Percentiles rank a stretch among this genome's conserved stretches.
Conservation (phyloP, 768 basidiomycete genomes). For the Amylocystis lapponica region DNA sequence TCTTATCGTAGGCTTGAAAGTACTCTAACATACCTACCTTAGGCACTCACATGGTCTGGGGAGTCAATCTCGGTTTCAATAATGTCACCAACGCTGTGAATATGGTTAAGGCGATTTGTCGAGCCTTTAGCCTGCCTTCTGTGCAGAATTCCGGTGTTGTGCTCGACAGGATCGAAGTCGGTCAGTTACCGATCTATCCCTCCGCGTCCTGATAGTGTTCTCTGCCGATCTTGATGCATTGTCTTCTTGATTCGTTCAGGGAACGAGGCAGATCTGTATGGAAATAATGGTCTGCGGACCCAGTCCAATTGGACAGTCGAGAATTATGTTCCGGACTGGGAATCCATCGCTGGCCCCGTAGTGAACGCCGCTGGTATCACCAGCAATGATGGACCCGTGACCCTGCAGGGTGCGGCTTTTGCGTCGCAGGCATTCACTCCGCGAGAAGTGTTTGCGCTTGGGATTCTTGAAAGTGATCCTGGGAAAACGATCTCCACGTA, state of each 20-base stretch:
- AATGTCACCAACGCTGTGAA: conserved; percentile 27
- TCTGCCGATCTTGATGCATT: too few relatives aligned
- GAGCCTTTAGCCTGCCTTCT: conserved; percentile 20
- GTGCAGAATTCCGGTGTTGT: conserved; percentile 21
- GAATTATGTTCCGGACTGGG: conserved; percentile 26
- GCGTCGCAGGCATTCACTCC: conserved; percentile 45
- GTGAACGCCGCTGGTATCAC: conserved; percentile 16
- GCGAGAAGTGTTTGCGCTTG: conserved; percentile 47
- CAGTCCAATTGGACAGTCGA: conserved; percentile 20
- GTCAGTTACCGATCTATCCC: conserved; percentile 5
- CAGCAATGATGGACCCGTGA: conserved; percentile 11
- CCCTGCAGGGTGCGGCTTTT: conserved; percentile 22
- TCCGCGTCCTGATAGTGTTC: not conserved
- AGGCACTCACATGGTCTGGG: conserved; percentile 65
- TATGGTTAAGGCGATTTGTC: conserved; percentile 24
- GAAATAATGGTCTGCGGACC: conserved; percentile 22
- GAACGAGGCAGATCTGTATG: conserved; percentile 30
- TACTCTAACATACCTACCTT: not conserved
- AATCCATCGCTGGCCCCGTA: conserved; percentile 18
- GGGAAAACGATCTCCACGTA: conserved; percentile 51
- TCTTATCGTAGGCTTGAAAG: not conserved
- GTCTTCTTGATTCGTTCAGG: too few relatives aligned
- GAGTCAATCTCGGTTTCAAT: conserved; percentile 51
- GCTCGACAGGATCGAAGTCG: conserved; percentile 27
- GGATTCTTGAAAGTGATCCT: conserved; percentile 41